phyloP scores from a whole-genome alignment of 2,329 filamentous ascomycete species.

The Elsinoe ampelina region DNA sequence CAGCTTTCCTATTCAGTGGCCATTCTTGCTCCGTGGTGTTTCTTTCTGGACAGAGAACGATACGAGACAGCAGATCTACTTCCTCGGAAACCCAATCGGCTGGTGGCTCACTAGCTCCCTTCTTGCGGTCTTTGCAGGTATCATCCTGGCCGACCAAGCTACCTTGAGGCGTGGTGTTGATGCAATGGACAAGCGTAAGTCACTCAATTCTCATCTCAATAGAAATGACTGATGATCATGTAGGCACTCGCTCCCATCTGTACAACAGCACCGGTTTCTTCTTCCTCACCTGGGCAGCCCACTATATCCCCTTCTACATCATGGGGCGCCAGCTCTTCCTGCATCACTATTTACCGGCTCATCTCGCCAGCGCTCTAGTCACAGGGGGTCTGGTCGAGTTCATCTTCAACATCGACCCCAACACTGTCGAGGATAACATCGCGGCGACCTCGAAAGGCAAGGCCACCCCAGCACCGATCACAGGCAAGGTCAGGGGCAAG shows the following conservation, averaged over 20 bases:
- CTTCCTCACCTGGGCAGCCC: conserved; percentile 94
- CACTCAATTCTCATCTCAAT: conserved; percentile 1
- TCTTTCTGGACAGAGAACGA: conserved; percentile 99
- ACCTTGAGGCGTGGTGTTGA: conserved; percentile 88
- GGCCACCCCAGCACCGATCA: conserved; percentile 24
- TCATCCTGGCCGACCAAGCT: conserved; percentile 85
- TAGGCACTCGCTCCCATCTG: conserved; percentile 80
- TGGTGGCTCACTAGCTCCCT: conserved; percentile 96
- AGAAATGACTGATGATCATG: conserved; percentile 26
- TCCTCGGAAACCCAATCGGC: conserved; percentile 89
- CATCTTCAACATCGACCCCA: conserved; percentile 82
- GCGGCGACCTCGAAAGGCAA: conserved; percentile 25
- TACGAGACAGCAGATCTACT: conserved; percentile 94
- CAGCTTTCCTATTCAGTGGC: conserved; percentile 93
- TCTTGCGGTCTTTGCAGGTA: conserved; percentile 85
- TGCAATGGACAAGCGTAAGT: conserved; percentile 85
- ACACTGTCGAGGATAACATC: conserved; percentile 45
- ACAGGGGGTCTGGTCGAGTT: conserved; percentile 90
- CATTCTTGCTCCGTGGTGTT: conserved; percentile 90
- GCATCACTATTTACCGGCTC: conserved; percentile 93
- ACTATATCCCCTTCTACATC: conserved; percentile 94
- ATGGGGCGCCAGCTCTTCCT: conserved; percentile 98
- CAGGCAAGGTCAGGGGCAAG: conserved; percentile 63
- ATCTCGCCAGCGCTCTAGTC: conserved; percentile 82
- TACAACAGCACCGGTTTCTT: conserved; percentile 99